Percentiles rank a stretch among this genome's conserved stretches.
Conservation (phyloP, 768 basidiomycete species). For the Russula emetica region DNA sequence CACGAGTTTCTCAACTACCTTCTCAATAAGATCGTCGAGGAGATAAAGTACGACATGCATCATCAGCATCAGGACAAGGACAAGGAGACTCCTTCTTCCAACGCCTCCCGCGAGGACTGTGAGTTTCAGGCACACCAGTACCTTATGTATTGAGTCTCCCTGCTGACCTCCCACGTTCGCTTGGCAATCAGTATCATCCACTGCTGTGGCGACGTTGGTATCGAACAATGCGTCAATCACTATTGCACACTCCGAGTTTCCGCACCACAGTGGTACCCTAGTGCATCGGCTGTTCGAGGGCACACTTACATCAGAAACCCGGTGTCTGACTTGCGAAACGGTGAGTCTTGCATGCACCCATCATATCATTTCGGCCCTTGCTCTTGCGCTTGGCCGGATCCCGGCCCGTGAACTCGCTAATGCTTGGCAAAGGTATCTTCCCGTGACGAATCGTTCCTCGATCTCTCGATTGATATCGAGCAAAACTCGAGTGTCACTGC, state of each 20-base stretch:
- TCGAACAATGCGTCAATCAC: constrained; percentile 38
- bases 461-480: constrained; percentile 98
- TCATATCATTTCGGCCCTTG: background rate
- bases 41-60: constrained; percentile 70
- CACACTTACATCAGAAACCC: constrained; percentile 90
- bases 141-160: background rate
- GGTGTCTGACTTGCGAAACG: constrained; percentile 96
- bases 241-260: constrained; percentile 44
- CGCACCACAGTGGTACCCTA: constrained; percentile 52
- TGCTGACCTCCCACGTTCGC: constrained; percentile 11
- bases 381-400: constrained; percentile 8
- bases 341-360: constrained; percentile 39
- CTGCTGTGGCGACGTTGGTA: constrained; percentile 53
- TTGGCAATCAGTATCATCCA: constrained; percentile 49
- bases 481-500: constrained; percentile 96
- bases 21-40: constrained; percentile 89
- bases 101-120: constrained; percentile 58
- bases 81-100: background rate
- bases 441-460: constrained; percentile 93
- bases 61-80: constrained; percentile 28
- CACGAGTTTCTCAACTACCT: constrained; percentile 97
- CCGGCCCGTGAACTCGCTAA: constrained; percentile 31
- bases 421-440: constrained; percentile 38
- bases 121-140: constrained; percentile 33
- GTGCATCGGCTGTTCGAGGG: constrained; percentile 95